Conservation (phyloP, 768 basidiomycete genomes). For the Suillus plorans region DNA sequence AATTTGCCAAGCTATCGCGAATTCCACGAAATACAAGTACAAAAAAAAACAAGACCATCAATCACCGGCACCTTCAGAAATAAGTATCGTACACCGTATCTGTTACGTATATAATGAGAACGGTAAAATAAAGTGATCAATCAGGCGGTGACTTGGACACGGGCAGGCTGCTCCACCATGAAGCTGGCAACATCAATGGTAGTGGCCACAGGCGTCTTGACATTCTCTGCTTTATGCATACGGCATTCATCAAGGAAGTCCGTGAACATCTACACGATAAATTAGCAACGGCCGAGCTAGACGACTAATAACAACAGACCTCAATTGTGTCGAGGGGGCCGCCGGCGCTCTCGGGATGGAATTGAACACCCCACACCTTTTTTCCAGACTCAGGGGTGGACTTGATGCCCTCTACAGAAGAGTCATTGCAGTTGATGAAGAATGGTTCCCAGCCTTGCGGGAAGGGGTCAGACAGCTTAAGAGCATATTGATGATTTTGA, state of each 20-base stretch:
- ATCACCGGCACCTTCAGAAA: neutral
- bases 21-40: neutral
- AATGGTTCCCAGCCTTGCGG: conserved; percentile 97
- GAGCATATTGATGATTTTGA: conserved; percentile 99
- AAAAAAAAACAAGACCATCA: neutral
- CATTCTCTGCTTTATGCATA: conserved; percentile 45
- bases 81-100: conserved; percentile 17
- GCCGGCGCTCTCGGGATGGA: conserved; percentile 98
- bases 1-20: neutral
- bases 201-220: conserved; percentile 15
- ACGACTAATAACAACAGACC: conserved; percentile 42
- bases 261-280: conserved; percentile 77
- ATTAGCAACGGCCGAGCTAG: too few species aligned
- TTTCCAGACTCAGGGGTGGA: conserved; percentile 87
- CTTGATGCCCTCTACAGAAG: conserved; percentile 98
- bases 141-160: conserved; percentile 32
- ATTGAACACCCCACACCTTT: conserved; percentile 97
- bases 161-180: conserved; percentile 17
- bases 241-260: conserved; percentile 87
- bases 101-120: conserved; percentile 1
- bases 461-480: conserved; percentile 92
- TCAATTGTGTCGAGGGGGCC: conserved; percentile 99
- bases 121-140: neutral
- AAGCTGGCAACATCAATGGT: conserved; percentile 21
- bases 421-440: conserved; percentile 99